Base-by-base conservation (phyloP, 495 filamentous ascomycete species). In the Penicillium egyptiacum region DNA sequence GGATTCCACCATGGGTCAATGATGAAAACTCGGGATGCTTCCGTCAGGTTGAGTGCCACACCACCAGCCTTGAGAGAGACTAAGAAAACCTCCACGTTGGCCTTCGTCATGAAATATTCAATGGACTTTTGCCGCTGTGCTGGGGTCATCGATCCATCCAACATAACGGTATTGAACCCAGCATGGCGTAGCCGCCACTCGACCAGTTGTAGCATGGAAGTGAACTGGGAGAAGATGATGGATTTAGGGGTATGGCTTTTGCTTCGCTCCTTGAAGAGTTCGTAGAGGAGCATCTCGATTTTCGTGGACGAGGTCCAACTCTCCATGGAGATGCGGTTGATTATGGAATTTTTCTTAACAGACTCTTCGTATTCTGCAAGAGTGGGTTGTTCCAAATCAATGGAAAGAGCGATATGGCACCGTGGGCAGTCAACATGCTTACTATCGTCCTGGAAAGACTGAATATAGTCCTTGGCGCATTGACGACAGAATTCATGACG, bases 1-100 rank as follows among this genome's bases (percentile, higher is more conserved):
- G 93, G 93, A 59, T 97, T 97, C 93, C 93, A 96, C 92, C 92
- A 96, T 75, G 93, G 93, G 67, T 98, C 94, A 50, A 97, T 85
- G 47, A 98, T 96, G 68, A 96, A 96, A 8, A 98, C 92, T 17
- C 88, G 83, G 2, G 88, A 93, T 2, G 94, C 94, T 69, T 98
- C 93, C 0, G 92, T 97, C 50, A 98, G 73, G 64, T 98, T 98
- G 58, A 98, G 75, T 0, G 94, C 94, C 2, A 98, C 94, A 60
- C 94, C 94, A 48, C 94, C 94, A 20, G 94, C 94, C 71, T 96
- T 97, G 41, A 98, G 80, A 8, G 90, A 96, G 1, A 98, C 93
- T 2, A 98, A 77, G 68, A 98, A 97, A 42, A 95, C 91, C 68
- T 96, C 93, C 3, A 96, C 91, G 55, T 96, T 85, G 8, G 87